Percentiles rank a stretch among this genome's conserved stretches.
Evolutionary conservation across 106 monocot species (phyloP).

Genomic region (Xerophyta viscosa): DNA sequence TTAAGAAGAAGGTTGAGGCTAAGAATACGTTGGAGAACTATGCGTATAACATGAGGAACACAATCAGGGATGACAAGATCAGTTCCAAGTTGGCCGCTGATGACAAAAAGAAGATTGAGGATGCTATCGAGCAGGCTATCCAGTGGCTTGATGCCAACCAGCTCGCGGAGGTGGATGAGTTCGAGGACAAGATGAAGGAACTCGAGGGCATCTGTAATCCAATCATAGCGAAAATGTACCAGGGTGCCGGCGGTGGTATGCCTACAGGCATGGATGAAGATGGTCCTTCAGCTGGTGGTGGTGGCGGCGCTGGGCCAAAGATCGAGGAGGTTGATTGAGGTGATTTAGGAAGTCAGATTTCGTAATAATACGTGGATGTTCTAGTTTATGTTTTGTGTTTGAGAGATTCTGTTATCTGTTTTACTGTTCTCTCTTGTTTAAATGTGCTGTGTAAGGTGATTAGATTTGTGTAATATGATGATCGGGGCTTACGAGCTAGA

Average conservation of each 20-base stretch:
- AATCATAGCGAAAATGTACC: slow-evolving; percentile 30
- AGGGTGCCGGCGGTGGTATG: slow-evolving; percentile 10
- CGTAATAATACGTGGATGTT: not conserved
- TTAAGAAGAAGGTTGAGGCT: slow-evolving; percentile 37
- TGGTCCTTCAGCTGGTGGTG: slow-evolving; percentile 5
- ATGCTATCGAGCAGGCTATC: slow-evolving; percentile 24
- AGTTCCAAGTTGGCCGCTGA: slow-evolving; percentile 7
- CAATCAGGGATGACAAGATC: slow-evolving; percentile 34
- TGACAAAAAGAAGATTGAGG: slow-evolving; percentile 43
- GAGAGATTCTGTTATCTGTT: not conserved
- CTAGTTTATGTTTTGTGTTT: not conserved
- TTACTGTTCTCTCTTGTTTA: too few species aligned
- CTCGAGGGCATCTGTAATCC: slow-evolving; percentile 32
- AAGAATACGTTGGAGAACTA: slow-evolving; percentile 35
- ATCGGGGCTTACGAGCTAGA: too few species aligned
- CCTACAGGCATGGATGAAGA: slow-evolving; percentile 6
- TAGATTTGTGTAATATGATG: too few species aligned
- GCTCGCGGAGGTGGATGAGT: slow-evolving; percentile 27
- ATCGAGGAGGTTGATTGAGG: slow-evolving; percentile 26
- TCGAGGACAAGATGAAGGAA: slow-evolving; percentile 39
- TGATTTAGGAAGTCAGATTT: not conserved
- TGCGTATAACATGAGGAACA: slow-evolving; percentile 44
- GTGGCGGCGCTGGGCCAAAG: slow-evolving; percentile 13
- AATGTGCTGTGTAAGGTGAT: too few species aligned
- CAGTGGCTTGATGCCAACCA: slow-evolving; percentile 36